Conservation (phyloP, 2,329 filamentous ascomycete genomes). For the Capronia epimyces region DNA sequence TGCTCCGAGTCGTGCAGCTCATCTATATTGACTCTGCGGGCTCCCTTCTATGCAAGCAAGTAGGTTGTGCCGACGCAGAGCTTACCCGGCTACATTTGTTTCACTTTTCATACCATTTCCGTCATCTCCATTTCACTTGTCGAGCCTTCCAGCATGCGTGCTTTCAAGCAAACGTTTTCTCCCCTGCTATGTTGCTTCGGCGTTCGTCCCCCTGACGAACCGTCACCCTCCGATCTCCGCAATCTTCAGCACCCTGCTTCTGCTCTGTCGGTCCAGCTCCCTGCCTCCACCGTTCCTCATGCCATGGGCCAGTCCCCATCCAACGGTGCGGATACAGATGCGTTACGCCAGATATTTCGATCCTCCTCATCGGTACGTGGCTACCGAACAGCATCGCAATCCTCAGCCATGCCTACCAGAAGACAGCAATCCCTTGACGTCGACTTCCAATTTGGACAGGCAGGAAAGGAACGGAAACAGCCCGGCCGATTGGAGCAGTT, state of each 20-base stretch:
- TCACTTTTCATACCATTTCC: slow-evolving; percentile 11
- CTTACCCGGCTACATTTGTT: slow-evolving; percentile 14
- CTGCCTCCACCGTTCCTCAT: slow-evolving; percentile 19
- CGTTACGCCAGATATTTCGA: slow-evolving; percentile 22
- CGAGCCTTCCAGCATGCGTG: slow-evolving; percentile 8
- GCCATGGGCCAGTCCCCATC: slow-evolving; percentile 6
- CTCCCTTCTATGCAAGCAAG: neutral
- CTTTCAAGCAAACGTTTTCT: slow-evolving; percentile 8
- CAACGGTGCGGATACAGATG: slow-evolving; percentile 14
- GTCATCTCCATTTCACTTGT: slow-evolving; percentile 1
- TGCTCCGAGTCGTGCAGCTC: too few relatives aligned
- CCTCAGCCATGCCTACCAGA: slow-evolving; percentile 2
- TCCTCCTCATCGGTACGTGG: slow-evolving; percentile 24
- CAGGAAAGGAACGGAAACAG: slow-evolving; percentile 9
- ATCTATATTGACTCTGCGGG: neutral
- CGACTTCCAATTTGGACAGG: slow-evolving; percentile 15
- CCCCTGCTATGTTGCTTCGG: slow-evolving; percentile 18
- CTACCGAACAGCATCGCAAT: slow-evolving; percentile 20
- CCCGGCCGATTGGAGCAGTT: slow-evolving; percentile 20
- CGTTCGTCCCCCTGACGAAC: slow-evolving; percentile 3
- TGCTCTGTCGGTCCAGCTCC: slow-evolving; percentile 14
- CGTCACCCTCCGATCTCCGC: slow-evolving; percentile 9
- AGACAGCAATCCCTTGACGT: slow-evolving; percentile 19
- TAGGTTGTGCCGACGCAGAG: slow-evolving; percentile 6
- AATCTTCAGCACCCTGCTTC: slow-evolving; percentile 15